Base-by-base conservation (phyloP, 1,139 yeast genomes). In the Torulaspora pretoriensis region DNA sequence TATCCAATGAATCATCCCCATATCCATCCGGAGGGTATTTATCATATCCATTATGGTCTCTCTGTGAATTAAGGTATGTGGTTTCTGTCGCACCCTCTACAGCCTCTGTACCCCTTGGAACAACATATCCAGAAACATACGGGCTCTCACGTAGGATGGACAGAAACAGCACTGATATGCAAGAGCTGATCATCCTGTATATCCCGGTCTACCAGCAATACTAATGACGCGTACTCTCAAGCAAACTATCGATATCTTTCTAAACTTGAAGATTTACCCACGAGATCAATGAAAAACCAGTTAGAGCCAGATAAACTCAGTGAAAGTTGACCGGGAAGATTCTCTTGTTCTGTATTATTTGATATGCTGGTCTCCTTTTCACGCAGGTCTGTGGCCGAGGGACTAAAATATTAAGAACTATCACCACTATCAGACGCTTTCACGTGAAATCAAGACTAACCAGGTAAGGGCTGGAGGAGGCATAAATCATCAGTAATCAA, bases 1-100 rank as follows among this genome's bases (percentile, higher is more conserved):
- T 43, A 41, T 57, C 60, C 28, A 56, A 45, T 26, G 54, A 59
- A 22, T 53, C 55, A 27, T 50, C 52, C 27, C 51, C 47, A 32
- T 40, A 37, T 9, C 42, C 41, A 7, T 38, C 43, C 24, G 22
- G 5, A 19, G 48, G 40, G 31, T 41, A 38, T n/a, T 34, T 23
- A 33, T 44, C 40, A 17, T 35, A 40, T 13, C 28, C 30, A n/a
- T 16, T 36, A 13, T 22, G 17, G 3, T 29, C 37, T 10, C 29
- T 38, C 19, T 44, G 29, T 25, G 34, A 37, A 25, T 27, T 36
- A 3, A 17, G 19, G 37, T 44, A 37, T 6, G 28, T 35, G 19
- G 36, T 28, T 7, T 35, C 47, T 8, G 39, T 33, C 6, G 26
- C 27, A 16, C 35, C 45, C 33, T 40, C 38, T 25, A 27, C 25